Conservation (phyloP, 2,329 filamentous ascomycete species). For the Botrytis squamosa region DNA sequence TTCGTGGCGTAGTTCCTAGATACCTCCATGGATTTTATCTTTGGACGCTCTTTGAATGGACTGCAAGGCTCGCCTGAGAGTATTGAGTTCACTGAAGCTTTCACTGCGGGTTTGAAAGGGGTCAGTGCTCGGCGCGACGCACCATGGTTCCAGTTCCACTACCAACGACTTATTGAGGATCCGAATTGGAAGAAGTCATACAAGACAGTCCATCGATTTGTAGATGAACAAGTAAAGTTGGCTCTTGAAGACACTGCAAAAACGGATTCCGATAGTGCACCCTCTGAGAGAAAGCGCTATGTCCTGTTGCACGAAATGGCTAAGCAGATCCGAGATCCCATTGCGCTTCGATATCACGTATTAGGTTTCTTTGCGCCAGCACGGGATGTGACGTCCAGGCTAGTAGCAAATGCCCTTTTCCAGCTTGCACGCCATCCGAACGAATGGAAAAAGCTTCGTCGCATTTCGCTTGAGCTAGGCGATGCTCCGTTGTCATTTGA, state of each 20-base stretch:
- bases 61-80: constrained; percentile 3
- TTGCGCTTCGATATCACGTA: constrained; percentile 10
- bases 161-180: neutral
- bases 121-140: neutral
- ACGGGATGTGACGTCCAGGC: neutral
- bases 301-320: constrained; percentile 17
- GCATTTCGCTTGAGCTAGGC: neutral
- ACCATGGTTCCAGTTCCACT: neutral
- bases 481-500: constrained; percentile 43
- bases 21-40: constrained; percentile 14
- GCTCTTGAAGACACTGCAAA: constrained; percentile 17
- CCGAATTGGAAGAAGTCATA: constrained; percentile 6
- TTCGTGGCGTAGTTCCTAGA: constrained; percentile 6
- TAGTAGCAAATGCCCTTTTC: constrained; percentile 6
- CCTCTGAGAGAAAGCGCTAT: neutral
- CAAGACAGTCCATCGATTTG: constrained; percentile 10
- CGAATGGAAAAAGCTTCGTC: constrained; percentile 18
- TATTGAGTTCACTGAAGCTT: constrained; percentile 10
- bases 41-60: constrained; percentile 8
- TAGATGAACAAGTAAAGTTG: constrained; percentile 21
- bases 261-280: neutral
- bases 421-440: constrained; percentile 16
- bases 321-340: constrained; percentile 15
- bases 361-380: constrained; percentile 10
- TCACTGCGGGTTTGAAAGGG: neutral